Evolutionary conservation across 805 yeast genomes (phyloP).

Genomic region (Metschnikowia amazonensis): DNA sequence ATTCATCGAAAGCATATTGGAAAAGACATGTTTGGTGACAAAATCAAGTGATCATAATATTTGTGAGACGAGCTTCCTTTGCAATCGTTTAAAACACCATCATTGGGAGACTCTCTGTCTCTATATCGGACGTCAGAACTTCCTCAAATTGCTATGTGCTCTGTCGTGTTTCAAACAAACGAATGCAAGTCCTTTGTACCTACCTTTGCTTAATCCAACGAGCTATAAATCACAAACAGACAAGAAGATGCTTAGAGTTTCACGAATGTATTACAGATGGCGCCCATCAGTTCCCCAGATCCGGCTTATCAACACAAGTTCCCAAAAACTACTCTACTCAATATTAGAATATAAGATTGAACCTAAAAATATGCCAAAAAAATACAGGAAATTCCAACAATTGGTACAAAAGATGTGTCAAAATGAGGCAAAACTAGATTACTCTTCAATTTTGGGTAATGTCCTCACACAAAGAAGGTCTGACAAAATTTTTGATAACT

Average conservation of each 20-base stretch:
- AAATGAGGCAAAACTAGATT: conserved; percentile 26
- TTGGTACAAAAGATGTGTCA: conserved; percentile 15
- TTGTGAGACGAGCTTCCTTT: conserved; percentile 21
- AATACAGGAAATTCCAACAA: conserved; percentile 11
- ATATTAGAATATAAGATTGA: background rate
- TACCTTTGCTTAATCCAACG: background rate
- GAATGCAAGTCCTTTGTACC: background rate
- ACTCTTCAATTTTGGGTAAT: conserved; percentile 26
- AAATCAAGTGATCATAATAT: background rate
- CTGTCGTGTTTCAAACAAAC: conserved; percentile 1
- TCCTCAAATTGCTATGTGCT: conserved; percentile 34
- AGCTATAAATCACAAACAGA: background rate
- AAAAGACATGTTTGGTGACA: background rate
- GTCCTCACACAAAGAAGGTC: conserved; percentile 13
- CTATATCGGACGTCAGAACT: conserved; percentile 37
- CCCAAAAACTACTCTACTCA: background rate
- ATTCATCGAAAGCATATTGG: conserved; percentile 1
- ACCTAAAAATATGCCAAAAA: conserved; percentile 8
- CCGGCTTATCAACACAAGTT: background rate
- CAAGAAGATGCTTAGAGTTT: background rate
- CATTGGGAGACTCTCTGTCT: conserved; percentile 43
- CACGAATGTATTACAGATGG: conserved; percentile 2
- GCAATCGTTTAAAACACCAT: conserved; percentile 38
- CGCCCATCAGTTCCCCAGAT: conserved; percentile 1
- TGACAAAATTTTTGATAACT: conserved; percentile 27